Base-by-base conservation (phyloP, 2,329 filamentous ascomycete genomes). In the Pochonia chlamydosporia region DNA sequence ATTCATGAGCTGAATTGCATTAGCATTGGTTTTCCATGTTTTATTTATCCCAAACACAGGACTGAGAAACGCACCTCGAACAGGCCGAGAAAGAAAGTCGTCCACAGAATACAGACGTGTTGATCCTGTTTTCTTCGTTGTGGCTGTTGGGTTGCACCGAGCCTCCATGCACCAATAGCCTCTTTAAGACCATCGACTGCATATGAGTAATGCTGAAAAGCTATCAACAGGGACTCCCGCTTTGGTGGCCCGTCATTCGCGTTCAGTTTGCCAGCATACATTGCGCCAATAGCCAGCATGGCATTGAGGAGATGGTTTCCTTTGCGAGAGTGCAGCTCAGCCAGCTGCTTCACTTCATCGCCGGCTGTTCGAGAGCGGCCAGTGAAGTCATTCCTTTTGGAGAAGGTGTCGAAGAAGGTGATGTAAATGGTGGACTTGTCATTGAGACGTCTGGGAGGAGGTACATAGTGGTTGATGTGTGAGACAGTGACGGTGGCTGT, bases 61-160 rank as follows among this genome's bases (percentile, higher is more conserved):
- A n/a, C 3, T 10, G 4, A 6, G 13, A 33, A n/a, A 30, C 49
- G 18, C 5, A 67, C 65, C 53, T 68, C 65, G 8, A 66, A 67
- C 1, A 67, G 40, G 0, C 65, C 65, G 0, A 67, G 49, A 1
- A 66, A 40, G 3, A 66, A 52, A 0, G 65, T 67, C 0, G 65
- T 59, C 65, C 65, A 68, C 0, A 66, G 43, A 2, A 65, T 49
- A 14, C 52, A 40, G 1, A 43, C 40, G 6, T 33, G 30, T 35
- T 48, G 21, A 16, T 52, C 36, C 5, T 42, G 13, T 7, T 33
- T 28, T 20, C 11, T 33, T 9, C 11, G 18, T 16, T 18, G 40
- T 9, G n/a, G 33, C 24, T 14, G 23, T 8, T 23, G 16, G 11
- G 23, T 39, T 8, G 35, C 8, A 9, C 16, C n/a, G 10, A 25